These are phyloP conservation scores for Rasamsonia emersonii DNA, from an alignment of 2,329 filamentous ascomycete genomes.

Conservation along the genomic window DNA sequence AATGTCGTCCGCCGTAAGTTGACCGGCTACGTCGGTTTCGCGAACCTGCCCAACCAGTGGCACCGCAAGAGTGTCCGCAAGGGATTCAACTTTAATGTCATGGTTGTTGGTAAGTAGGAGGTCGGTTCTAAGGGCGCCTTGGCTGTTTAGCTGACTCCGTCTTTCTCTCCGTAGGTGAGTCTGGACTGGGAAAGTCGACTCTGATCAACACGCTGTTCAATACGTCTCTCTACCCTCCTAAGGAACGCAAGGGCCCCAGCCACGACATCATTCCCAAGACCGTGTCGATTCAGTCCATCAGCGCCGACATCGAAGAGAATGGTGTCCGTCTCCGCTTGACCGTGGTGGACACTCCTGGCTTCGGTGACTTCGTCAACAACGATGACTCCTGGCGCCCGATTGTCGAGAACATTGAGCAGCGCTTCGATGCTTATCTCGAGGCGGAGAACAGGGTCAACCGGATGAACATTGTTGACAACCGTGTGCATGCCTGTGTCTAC, in stretches of 20 bases:
- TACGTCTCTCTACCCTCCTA: conserved; percentile 95
- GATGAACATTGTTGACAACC: conserved; percentile 99
- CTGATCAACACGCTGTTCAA: conserved; percentile 99
- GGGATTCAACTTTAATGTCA: conserved; percentile 99
- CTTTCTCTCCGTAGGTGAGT: conserved; percentile 63
- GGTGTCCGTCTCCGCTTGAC: conserved; percentile 92
- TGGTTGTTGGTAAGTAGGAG: conserved; percentile 86
- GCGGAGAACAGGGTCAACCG: conserved; percentile 99
- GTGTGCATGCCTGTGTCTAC: conserved; percentile 97
- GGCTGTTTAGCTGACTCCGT: conserved; percentile 3
- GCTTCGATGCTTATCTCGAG: conserved; percentile 95
- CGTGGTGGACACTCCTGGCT: conserved; percentile 94
- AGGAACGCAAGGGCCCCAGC: conserved; percentile 95
- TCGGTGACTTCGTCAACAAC: conserved; percentile 99
- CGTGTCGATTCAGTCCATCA: conserved; percentile 88
- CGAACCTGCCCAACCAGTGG: conserved; percentile 99
- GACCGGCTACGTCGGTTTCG: conserved; percentile 96
- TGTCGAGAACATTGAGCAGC: conserved; percentile 98
- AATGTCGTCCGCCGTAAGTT: conserved; percentile 98
- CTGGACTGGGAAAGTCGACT: conserved; percentile 96
- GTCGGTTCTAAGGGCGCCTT: neutral
- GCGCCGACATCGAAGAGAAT: conserved; percentile 95
- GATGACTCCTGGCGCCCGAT: conserved; percentile 99
- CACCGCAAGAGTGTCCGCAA: conserved; percentile 99
- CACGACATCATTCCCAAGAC: conserved; percentile 98